Conservation (phyloP, 1,284 basidiomycete genomes). For the Trichosporon sp. region DNA sequence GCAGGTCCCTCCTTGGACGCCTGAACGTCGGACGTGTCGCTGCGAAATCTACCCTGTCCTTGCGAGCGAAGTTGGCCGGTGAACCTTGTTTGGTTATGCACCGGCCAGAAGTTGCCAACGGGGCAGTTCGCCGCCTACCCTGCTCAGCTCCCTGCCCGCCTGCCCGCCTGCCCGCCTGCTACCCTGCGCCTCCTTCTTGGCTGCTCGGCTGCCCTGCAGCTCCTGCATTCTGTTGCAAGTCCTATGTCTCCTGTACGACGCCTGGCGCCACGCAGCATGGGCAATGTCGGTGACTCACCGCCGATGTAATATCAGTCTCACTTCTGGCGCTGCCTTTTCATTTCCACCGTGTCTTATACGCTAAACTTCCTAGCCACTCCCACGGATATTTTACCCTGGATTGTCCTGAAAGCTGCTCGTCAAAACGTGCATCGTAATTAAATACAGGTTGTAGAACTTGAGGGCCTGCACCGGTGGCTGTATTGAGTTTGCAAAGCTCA, state of each 20-base stretch:
- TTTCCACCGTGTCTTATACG: too few relatives aligned
- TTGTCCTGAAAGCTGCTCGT: too few relatives aligned
- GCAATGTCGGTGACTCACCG: constrained; percentile 2
- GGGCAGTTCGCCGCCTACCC: neutral
- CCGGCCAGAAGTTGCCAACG: neutral
- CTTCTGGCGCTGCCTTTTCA: neutral
- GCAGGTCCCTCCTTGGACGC: too few relatives aligned
- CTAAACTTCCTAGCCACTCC: too few relatives aligned
- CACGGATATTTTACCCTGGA: too few relatives aligned
- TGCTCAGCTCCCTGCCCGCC: neutral
- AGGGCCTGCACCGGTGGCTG: too few relatives aligned
- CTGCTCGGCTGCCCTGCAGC: too few relatives aligned
- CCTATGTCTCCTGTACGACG: neutral
- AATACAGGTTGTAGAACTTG: too few relatives aligned
- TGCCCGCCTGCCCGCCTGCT: neutral
- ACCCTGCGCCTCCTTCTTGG: neutral
- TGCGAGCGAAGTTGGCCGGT: neutral
- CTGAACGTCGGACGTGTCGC: neutral
- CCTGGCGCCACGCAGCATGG: neutral
- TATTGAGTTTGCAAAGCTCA: neutral
- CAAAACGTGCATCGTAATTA: too few relatives aligned
- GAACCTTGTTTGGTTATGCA: neutral
- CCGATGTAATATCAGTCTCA: neutral
- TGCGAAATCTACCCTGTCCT: neutral
- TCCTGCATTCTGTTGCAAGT: too few relatives aligned